Percentiles rank a stretch among this genome's conserved stretches.
These are phyloP conservation scores for Pisolithus marmoratus DNA, from an alignment of 768 basidiomycete species.

Conservation along the genomic window DNA sequence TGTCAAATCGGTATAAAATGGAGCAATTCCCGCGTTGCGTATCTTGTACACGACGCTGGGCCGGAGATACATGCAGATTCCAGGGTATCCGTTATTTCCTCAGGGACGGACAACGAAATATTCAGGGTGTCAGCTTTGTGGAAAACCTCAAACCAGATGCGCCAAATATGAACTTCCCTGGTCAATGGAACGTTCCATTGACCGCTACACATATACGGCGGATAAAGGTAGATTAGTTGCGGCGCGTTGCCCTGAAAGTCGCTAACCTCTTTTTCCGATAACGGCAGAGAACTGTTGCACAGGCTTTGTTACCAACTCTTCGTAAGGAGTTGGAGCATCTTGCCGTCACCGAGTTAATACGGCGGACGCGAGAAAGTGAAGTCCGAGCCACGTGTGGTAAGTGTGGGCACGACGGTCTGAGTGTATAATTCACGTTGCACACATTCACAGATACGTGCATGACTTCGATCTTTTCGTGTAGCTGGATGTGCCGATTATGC, in stretches of 20 bases:
- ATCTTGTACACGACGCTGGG: conserved; percentile 82
- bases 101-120: conserved; percentile 50
- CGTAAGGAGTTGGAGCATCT: conserved; percentile 62
- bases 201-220: conserved; percentile 44
- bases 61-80: conserved; percentile 82
- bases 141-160: conserved; percentile 55
- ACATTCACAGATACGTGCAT: conserved; percentile 73
- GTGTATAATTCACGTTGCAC: conserved; percentile 1
- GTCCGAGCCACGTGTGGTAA: conserved; percentile 82
- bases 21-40: conserved; percentile 78
- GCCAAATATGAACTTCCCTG: conserved; percentile 57
- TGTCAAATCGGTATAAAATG: conserved; percentile 72
- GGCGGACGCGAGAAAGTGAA: conserved; percentile 71
- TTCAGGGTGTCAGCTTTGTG: conserved; percentile 65
- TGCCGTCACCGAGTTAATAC: conserved; percentile 50
- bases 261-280: conserved; percentile 25
- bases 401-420: conserved; percentile 19
- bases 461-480: conserved; percentile 86
- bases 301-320: conserved; percentile 61
- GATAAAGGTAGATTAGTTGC: conserved; percentile 47
- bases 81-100: conserved; percentile 79
- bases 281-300: conserved; percentile 58
- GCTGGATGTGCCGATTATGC: conserved; percentile 88
- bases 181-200: conserved; percentile 60
- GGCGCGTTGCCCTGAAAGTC: not conserved